Conservation (phyloP, 2,329 filamentous ascomycete species). For the Cordyceps farinosa region DNA sequence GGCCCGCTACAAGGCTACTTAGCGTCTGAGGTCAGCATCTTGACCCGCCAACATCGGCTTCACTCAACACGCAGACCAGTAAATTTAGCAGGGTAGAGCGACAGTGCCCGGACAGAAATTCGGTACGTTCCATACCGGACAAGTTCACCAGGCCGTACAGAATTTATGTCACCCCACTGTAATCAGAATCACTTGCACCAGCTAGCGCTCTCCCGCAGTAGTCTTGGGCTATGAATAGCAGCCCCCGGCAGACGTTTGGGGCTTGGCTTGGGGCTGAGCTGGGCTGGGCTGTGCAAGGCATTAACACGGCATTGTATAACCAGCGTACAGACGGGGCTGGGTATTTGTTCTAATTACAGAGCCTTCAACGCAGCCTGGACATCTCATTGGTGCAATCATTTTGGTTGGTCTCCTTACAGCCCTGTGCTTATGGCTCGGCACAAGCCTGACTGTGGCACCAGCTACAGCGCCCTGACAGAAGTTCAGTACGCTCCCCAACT, state of each 20-base stretch:
- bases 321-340: neutral
- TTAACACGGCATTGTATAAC: neutral
- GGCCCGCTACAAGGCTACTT: neutral
- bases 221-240: neutral
- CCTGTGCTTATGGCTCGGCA: too few species aligned
- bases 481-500: too few species aligned
- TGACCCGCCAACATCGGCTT: neutral
- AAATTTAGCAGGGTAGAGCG: neutral
- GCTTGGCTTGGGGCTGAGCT: neutral
- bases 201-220: neutral
- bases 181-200: neutral
- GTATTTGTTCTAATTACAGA: neutral
- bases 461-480: too few species aligned
- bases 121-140: too few species aligned
- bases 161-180: neutral
- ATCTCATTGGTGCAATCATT: neutral
- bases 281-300: neutral
- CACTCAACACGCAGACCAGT: neutral
- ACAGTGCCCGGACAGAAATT: too few species aligned
- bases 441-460: too few species aligned
- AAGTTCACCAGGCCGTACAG: too few species aligned
- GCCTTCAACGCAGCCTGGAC: neutral
- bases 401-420: neutral
- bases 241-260: neutral
- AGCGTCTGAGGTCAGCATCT: slow-evolving; percentile 4